Evolutionary conservation across 805 yeast genomes (phyloP).

Genomic region (Sugiyamaella marilandica): DNA sequence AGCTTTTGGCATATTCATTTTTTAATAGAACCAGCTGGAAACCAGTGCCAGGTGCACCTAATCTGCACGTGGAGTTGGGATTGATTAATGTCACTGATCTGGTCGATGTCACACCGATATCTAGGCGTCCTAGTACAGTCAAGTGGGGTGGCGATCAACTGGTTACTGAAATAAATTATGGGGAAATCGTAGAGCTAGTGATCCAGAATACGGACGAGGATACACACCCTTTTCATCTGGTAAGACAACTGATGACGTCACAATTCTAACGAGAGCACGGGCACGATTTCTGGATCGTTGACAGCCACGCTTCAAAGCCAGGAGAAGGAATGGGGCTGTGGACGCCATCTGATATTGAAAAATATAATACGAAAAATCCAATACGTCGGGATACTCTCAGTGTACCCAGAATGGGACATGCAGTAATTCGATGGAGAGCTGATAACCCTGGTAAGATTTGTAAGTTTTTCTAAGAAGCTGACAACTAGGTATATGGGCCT

Average conservation of each 20-base stretch:
- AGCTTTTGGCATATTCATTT: slow-evolving; percentile 23
- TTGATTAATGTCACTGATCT: slow-evolving; percentile 28
- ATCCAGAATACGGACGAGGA: slow-evolving; percentile 73
- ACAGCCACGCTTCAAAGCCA: slow-evolving; percentile 7
- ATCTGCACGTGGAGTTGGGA: slow-evolving; percentile 27
- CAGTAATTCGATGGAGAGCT: slow-evolving; percentile 59
- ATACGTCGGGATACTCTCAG: slow-evolving; percentile 65
- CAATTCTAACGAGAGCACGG: slow-evolving; percentile 57
- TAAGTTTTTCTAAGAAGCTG: not conserved
- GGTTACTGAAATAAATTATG: slow-evolving; percentile 50
- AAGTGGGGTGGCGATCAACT: slow-evolving; percentile 52
- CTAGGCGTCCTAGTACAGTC: slow-evolving; percentile 49
- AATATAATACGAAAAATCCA: slow-evolving; percentile 40
- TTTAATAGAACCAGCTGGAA: slow-evolving; percentile 26
- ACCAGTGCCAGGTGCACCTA: slow-evolving; percentile 28
- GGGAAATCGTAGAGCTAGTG: slow-evolving; percentile 67
- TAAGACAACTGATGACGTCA: slow-evolving; percentile 44
- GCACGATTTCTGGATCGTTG: slow-evolving; percentile 68
- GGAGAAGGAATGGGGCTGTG: slow-evolving; percentile 44
- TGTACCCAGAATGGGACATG: slow-evolving; percentile 26
- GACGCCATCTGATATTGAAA: slow-evolving; percentile 30
- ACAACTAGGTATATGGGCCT: slow-evolving; percentile 58
- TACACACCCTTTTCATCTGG: slow-evolving; percentile 73
- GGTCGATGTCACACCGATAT: slow-evolving; percentile 38
- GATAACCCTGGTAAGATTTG: slow-evolving; percentile 68